Evolutionary conservation across 2,329 filamentous ascomycete species (phyloP), one percentile per base, ranked within the genome.

Genomic region (Boeremia lycopersici): DNA sequence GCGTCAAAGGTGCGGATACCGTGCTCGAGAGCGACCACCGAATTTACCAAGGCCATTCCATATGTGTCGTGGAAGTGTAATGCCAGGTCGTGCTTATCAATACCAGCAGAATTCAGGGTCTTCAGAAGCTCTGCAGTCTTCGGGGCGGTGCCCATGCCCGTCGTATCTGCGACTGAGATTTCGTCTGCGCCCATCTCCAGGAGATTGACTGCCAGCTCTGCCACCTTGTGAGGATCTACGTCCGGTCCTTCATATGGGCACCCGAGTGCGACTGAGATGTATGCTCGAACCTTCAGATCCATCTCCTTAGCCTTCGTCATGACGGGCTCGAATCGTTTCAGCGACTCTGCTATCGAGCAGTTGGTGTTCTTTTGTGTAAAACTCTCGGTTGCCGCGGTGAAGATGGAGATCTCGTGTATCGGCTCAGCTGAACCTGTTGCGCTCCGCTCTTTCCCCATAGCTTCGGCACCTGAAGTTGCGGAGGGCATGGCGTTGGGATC

Each of bases 61-160:
- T 92, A 93, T 1, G 91, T 96, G 69, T 96, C 90, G 74, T 96
- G 91, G 68, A 96, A 93, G 74, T 96, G 91, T 77, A 93, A 86
- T 0, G 90, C 90, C 10, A 96, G 76, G 65, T 90, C 87, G 64
- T 87, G 85, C 49, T 82, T 83, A 17, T 87, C 82, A 15, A 96
- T 82, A 0, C 87, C 88, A 1, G 88, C 89, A 1, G 85, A 82
- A 8, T 80, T 75, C 74, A 91, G 77, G 51, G 86, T 86, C 60
- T 82, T 81, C 53, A 92, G 78, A 41, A 92, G 77, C 51, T 85
- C 83, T 50, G 80, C 78, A 2, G 88, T 91, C 51, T 85, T 80
- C 15, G 86, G 87, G n/a, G 86, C 87, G 0, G 90, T 96, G 29
- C 92, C 93, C 84, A 96, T 92, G 15, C 93, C 93, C 0, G 92